Evolutionary conservation across 495 filamentous ascomycete species (phyloP).

Genomic region (Penicillium psychrofluorescens): DNA sequence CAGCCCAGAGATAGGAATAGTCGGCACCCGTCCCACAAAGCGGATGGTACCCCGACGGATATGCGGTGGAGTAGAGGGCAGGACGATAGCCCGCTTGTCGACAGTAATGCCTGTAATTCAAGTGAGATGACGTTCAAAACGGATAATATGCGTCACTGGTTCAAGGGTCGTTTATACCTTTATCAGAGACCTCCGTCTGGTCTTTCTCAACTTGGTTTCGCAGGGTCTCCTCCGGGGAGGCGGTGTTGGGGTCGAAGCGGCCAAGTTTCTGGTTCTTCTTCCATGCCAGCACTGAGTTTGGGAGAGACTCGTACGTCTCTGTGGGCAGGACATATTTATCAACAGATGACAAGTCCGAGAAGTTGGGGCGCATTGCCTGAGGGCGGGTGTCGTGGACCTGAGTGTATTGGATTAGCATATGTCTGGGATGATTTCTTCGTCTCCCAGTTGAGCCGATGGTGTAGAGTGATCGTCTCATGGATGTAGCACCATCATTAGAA

Average conservation of each 20-base stretch:
- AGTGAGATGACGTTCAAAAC: background rate
- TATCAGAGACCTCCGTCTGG: constrained; percentile 50
- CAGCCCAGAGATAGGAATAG: constrained; percentile 58
- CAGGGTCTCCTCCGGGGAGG: constrained; percentile 49
- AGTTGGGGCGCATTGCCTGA: constrained; percentile 60
- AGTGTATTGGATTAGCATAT: too few species aligned
- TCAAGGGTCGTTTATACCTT: constrained; percentile 14
- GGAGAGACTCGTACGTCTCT: constrained; percentile 72
- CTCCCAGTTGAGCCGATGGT: too few species aligned
- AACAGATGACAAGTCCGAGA: constrained; percentile 69
- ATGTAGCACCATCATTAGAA: too few species aligned
- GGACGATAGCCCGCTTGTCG: constrained; percentile 29
- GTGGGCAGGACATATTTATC: constrained; percentile 80
- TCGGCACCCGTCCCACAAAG: constrained; percentile 74
- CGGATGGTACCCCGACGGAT: constrained; percentile 73
- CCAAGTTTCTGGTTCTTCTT: constrained; percentile 88
- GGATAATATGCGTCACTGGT: too few species aligned
- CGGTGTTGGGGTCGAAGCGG: constrained; percentile 84
- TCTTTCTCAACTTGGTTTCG: constrained; percentile 61
- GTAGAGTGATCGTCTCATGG: too few species aligned
- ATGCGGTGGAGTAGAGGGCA: constrained; percentile 45
- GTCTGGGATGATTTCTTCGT: too few species aligned
- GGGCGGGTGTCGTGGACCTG: constrained; percentile 81
- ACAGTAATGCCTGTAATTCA: constrained; percentile 24
- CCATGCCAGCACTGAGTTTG: constrained; percentile 86